Evolutionary conservation across 2,329 filamentous ascomycete species (phyloP).

Genomic region (Diaporthe helianthi): DNA sequence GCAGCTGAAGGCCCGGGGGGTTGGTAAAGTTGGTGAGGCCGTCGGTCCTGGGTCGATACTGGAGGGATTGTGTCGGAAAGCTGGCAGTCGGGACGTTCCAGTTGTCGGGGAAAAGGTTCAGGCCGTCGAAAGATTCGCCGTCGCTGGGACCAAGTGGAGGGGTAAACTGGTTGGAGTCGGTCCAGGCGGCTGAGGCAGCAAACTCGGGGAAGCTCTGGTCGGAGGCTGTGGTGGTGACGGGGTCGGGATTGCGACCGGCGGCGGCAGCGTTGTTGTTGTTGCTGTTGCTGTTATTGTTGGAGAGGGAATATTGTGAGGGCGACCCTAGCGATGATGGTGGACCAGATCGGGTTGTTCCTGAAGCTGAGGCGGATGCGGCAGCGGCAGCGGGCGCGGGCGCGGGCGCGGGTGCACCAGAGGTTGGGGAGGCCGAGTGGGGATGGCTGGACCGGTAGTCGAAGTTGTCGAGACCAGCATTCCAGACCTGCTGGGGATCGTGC

Average conservation of each 20-base stretch:
- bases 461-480: constrained; percentile 32
- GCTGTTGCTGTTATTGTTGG: too few relatives aligned
- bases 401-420: constrained; percentile 28
- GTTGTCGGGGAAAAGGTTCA: constrained; percentile 32
- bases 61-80: constrained; percentile 31
- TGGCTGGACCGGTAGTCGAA: constrained; percentile 33
- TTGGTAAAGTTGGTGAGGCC: constrained; percentile 17
- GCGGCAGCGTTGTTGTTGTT: constrained; percentile 21
- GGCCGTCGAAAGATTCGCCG: constrained; percentile 26
- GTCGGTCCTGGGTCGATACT: constrained; percentile 29
- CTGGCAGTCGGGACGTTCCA: constrained; percentile 33
- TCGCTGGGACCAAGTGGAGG: constrained; percentile 33
- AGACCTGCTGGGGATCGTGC: constrained; percentile 33
- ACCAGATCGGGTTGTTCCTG: constrained; percentile 11
- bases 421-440: constrained; percentile 30
- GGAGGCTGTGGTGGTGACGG: constrained; percentile 28
- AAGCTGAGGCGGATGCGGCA: constrained; percentile 29
- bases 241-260: constrained; percentile 18
- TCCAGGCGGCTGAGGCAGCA: constrained; percentile 26
- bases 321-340: constrained; percentile 26
- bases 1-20: neutral
- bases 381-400: constrained; percentile 27
- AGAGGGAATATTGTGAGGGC: constrained; percentile 23
- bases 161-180: constrained; percentile 32
- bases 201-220: constrained; percentile 30